Conservation (phyloP, 257 asterid species). For the Capsicum baccatum region DNA sequence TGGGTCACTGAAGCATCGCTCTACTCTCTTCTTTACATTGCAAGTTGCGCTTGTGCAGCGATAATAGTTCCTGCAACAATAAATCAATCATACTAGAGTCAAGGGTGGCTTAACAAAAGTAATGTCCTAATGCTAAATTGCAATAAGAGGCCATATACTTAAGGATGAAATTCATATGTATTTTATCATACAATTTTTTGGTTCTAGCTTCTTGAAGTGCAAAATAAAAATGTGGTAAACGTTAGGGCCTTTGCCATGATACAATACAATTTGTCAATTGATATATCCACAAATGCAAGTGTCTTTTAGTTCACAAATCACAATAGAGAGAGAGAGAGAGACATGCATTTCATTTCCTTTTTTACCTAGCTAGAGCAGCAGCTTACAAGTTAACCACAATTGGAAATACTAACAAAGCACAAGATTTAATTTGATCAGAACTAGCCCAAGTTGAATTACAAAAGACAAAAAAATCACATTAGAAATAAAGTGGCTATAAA, state of each 20-base stretch:
- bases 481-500: not conserved
- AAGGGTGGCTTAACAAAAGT: too few relatives aligned
- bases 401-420: not conserved
- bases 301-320: not conserved
- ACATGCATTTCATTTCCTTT: not conserved
- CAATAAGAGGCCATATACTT: not conserved
- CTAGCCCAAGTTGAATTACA: not conserved
- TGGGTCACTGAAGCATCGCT: conserved; percentile 63
- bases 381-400: not conserved
- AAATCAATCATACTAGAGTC: not conserved
- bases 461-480: not conserved
- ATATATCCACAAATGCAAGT: not conserved
- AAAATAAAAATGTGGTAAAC: not conserved
- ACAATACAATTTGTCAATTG: not conserved
- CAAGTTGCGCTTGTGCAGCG: conserved; percentile 76
- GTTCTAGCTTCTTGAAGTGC: not conserved
- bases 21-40: conserved; percentile 82
- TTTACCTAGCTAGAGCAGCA: not conserved
- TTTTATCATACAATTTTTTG: not conserved
- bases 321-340: too few relatives aligned
- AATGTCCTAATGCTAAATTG: not conserved
- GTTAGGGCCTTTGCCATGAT: not conserved
- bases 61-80: conserved; percentile 67
- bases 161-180: not conserved
- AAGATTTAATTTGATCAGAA: not conserved